Evolutionary conservation across 441 rosid genomes (phyloP).

Genomic region (Arabidopsis lyrata): DNA sequence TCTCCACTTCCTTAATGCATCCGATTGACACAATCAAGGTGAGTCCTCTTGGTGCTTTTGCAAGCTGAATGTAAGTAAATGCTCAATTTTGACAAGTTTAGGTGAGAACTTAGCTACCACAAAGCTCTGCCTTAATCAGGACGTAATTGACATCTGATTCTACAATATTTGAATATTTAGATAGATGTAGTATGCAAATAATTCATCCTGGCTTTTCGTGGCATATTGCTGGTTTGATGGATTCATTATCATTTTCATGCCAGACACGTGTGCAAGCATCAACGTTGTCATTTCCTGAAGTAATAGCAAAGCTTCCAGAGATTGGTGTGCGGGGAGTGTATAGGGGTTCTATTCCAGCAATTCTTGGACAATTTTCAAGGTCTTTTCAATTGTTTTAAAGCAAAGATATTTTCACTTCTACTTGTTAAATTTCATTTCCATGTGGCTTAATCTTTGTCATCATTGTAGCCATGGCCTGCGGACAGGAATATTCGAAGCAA

Average conservation of each 20-base stretch:
- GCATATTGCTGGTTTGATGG: slow-evolving; percentile 22
- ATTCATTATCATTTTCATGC: slow-evolving; percentile 27
- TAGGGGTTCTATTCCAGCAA: slow-evolving; percentile 94
- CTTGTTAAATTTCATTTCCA: slow-evolving; percentile 27
- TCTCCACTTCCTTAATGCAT: slow-evolving; percentile 85
- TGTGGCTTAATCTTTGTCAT: slow-evolving; percentile 34
- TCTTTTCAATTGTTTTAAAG: slow-evolving; percentile 34
- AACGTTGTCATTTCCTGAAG: slow-evolving; percentile 75
- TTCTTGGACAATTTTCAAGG: slow-evolving; percentile 98
- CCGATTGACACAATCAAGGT: slow-evolving; percentile 96
- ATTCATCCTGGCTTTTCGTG: slow-evolving; percentile 22
- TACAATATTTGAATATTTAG: slow-evolving; percentile 18
- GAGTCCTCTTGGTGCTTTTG: slow-evolving; percentile 39
- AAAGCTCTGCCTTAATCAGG: neutral
- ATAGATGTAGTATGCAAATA: slow-evolving; percentile 8
- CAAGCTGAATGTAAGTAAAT: slow-evolving; percentile 1
- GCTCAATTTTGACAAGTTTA: slow-evolving; percentile 23
- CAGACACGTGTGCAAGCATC: slow-evolving; percentile 99
- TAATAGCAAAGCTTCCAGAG: slow-evolving; percentile 93
- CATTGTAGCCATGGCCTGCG: slow-evolving; percentile 89
- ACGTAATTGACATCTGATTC: slow-evolving; percentile 3
- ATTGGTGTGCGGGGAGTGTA: slow-evolving; percentile 87
- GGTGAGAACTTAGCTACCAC: slow-evolving; percentile 6
- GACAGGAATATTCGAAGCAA: slow-evolving; percentile 94
- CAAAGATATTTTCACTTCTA: slow-evolving; percentile 17